Evolutionary conservation across 179 eudicot species (phyloP), one percentile per base, ranked within the genome.

Genomic region (Dionaea muscipula): DNA sequence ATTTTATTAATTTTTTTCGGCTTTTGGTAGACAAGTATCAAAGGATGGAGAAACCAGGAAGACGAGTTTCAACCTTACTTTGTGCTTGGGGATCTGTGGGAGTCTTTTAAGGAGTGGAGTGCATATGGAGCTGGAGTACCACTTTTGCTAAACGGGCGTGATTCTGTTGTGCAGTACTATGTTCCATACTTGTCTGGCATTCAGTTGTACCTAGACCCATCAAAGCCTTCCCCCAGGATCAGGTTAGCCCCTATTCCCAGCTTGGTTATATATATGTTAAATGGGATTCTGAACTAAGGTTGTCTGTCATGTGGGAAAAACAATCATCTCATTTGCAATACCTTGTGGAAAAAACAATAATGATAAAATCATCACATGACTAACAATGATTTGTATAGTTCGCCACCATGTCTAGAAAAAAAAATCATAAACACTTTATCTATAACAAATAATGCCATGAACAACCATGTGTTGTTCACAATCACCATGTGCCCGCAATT

Each of bases 121-220:
- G 81, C 80, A 17, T 79, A 76, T 58, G 81, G 85, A 22, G 81
- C 70, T 31, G 79, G 81, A 60, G 85, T 79, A 56, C 85, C 85
- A 27, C 74, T 79, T 28, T 55, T 74, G 41, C 58, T 71, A 63
- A 60, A 71, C 57, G 81, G 57, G 18, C 60, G 59, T 48, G 81
- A 79, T 51, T 74, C 75, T 26, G 79, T 74, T 61, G 72, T 76
- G 26, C 85, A 79, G 40, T 79, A 79, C 62, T 79, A 79, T 57
- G 85, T 76, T 14, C 85, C 85, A 23, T 79, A 75, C 51, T 53
- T 79, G 52, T 79, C 85, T 27, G 79, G 68, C 46, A 79, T 79
- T 31, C 85, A 79, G 61, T 62, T 79, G 22, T 79, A 73, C 56
- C 40, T 61, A 31, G 85, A 79, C 50, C 77, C 79, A 24, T 52